These are phyloP conservation scores for Plantago elongata DNA, from an alignment of 257 asterid genomes.

Conservation along the genomic window DNA sequence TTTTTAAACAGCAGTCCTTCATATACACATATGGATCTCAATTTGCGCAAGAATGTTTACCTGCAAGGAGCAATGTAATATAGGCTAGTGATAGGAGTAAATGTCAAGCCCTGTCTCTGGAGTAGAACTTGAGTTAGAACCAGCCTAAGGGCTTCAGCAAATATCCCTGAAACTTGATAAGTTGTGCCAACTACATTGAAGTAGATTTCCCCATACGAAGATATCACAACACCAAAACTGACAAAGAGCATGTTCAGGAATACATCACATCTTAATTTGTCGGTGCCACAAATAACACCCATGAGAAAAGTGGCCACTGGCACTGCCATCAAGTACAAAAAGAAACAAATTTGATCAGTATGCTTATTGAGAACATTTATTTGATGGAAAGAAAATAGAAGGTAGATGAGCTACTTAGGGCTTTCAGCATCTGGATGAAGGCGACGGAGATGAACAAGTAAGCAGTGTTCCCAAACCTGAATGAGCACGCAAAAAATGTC, in stretches of 20 bases:
- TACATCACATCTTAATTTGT: slow-evolving; percentile 79
- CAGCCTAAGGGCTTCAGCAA: slow-evolving; percentile 96
- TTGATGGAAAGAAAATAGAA: slow-evolving; percentile 12
- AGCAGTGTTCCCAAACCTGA: slow-evolving; percentile 99
- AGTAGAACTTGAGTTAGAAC: slow-evolving; percentile 96
- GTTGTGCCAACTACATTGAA: slow-evolving; percentile 92
- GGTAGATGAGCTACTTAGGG: slow-evolving; percentile 62
- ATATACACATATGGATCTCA: neutral
- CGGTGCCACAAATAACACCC: slow-evolving; percentile 95
- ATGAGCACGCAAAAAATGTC: slow-evolving; percentile 3
- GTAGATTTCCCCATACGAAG: slow-evolving; percentile 96
- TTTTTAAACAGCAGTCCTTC: neutral
- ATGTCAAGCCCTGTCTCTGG: slow-evolving; percentile 88
- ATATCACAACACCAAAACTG: slow-evolving; percentile 89
- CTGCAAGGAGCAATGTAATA: slow-evolving; percentile 99
- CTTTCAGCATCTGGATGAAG: slow-evolving; percentile 99
- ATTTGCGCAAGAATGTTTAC: slow-evolving; percentile 33
- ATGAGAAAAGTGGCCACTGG: slow-evolving; percentile 94
- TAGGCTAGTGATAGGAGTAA: slow-evolving; percentile 91
- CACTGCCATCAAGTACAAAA: slow-evolving; percentile 50
- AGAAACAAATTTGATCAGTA: slow-evolving; percentile 25
- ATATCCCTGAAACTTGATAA: slow-evolving; percentile 95
- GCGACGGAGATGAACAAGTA: slow-evolving; percentile 95
- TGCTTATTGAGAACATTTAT: slow-evolving; percentile 9
- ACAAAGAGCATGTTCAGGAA: slow-evolving; percentile 89